Evolutionary conservation across 441 rosid genomes (phyloP).

Genomic region (Melastoma candidum): DNA sequence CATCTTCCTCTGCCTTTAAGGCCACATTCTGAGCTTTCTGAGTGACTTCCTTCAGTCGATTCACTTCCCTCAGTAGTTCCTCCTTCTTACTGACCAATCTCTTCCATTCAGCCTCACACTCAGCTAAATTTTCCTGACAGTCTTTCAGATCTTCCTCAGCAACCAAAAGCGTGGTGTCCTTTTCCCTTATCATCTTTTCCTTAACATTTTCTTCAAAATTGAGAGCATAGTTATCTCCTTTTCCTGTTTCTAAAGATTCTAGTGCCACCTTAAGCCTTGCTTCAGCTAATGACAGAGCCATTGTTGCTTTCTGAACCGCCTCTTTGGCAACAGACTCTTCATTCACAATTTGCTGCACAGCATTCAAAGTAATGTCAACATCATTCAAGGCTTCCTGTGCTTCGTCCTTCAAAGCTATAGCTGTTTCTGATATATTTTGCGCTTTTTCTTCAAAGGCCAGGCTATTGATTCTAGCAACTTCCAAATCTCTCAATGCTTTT

Average conservation of each 20-base stretch:
- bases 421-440: constrained; percentile 74
- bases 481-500: constrained; percentile 56
- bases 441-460: constrained; percentile 89
- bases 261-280: constrained; percentile 61
- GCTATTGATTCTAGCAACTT: constrained; percentile 71
- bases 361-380: constrained; percentile 47
- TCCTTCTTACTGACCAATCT: constrained; percentile 47
- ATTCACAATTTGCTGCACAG: constrained; percentile 45
- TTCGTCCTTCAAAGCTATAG: constrained; percentile 81
- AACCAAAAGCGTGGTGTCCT: constrained; percentile 26
- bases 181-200: constrained; percentile 22
- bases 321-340: constrained; percentile 65
- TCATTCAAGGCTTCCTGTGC: constrained; percentile 54
- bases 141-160: constrained; percentile 57
- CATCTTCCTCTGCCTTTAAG: constrained; percentile 88
- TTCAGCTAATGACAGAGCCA: constrained; percentile 79
- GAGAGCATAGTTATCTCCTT: constrained; percentile 22
- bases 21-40: constrained; percentile 60
- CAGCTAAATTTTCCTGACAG: constrained; percentile 42
- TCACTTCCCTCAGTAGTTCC: constrained; percentile 65
- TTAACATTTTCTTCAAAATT: constrained; percentile 25
- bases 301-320: constrained; percentile 64
- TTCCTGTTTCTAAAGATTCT: constrained; percentile 42
- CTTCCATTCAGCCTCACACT: constrained; percentile 49
- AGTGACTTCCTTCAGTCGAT: constrained; percentile 62